phyloP scores from a whole-genome alignment of 768 basidiomycete species.

The Daedaleopsis nitida region DNA sequence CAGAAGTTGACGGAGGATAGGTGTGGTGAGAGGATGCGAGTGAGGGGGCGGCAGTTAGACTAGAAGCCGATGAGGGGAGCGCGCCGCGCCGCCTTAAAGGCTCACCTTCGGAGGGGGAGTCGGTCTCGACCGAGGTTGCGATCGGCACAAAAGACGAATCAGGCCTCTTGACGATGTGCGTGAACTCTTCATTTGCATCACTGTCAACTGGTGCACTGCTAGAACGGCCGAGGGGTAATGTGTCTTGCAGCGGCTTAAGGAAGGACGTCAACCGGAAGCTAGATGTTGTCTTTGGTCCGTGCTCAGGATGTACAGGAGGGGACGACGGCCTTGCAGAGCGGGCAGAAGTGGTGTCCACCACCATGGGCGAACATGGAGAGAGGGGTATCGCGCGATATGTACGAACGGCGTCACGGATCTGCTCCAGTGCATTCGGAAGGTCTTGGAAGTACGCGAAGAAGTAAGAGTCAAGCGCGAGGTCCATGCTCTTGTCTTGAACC shows the following conservation, averaged over 20 bases:
- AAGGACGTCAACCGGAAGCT: slow-evolving; percentile 67
- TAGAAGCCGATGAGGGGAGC: slow-evolving; percentile 14
- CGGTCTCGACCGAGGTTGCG: slow-evolving; percentile 43
- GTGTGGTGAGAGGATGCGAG: slow-evolving; percentile 55
- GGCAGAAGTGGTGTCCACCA: slow-evolving; percentile 29
- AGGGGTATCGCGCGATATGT: slow-evolving; percentile 41
- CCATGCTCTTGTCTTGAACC: slow-evolving; percentile 80
- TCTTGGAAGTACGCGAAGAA: slow-evolving; percentile 96
- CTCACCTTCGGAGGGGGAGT: slow-evolving; percentile 14
- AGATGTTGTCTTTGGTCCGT: slow-evolving; percentile 31
- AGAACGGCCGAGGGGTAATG: slow-evolving; percentile 39
- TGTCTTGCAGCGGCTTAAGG: slow-evolving; percentile 69
- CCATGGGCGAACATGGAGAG: slow-evolving; percentile 17
- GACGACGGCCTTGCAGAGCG: slow-evolving; percentile 35
- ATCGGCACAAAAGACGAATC: slow-evolving; percentile 62
- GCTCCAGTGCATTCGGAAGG: slow-evolving; percentile 71
- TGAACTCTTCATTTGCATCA: slow-evolving; percentile 62
- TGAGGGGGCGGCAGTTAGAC: slow-evolving; percentile 18
- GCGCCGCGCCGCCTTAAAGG: slow-evolving; percentile 29
- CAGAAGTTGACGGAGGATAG: slow-evolving; percentile 73
- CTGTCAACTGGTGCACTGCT: slow-evolving; percentile 33
- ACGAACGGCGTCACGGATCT: slow-evolving; percentile 79
- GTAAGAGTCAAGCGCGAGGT: slow-evolving; percentile 80
- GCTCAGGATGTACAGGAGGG: slow-evolving; percentile 30
- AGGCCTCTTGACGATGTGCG: slow-evolving; percentile 62